A percentile compares a stretch with the other conserved stretches of the same genome.
These are phyloP conservation scores for Yamadazyma mexicana DNA, from an alignment of 1,139 yeast species.

Conservation along the genomic window DNA sequence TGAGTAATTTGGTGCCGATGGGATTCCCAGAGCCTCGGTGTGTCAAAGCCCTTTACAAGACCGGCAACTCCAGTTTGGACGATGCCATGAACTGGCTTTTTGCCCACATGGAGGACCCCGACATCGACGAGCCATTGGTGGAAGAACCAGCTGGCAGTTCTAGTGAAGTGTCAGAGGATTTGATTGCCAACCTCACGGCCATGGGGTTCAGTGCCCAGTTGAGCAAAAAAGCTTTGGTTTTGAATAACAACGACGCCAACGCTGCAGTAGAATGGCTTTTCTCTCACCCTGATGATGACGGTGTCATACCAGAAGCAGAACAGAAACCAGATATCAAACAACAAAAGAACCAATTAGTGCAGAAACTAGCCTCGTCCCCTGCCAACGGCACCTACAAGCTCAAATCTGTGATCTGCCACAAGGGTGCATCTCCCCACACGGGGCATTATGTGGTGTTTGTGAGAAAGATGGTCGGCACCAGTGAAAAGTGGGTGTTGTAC, in stretches of 20 bases:
- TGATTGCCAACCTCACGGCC: constrained; percentile 50
- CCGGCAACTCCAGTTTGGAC: constrained; percentile 70
- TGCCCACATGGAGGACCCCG: constrained; percentile 83
- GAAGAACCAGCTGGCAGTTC: constrained; percentile 3
- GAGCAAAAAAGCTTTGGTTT: constrained; percentile 66
- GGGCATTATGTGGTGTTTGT: constrained; percentile 94
- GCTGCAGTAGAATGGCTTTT: constrained; percentile 91
- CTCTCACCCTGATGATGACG: constrained; percentile 65
- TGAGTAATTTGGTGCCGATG: constrained; percentile 66
- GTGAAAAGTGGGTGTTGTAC: constrained; percentile 74
- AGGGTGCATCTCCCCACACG: constrained; percentile 90
- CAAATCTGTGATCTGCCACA: constrained; percentile 83
- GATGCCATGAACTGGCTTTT: constrained; percentile 90
- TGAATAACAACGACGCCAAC: constrained; percentile 62
- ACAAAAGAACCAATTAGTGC: constrained; percentile 18
- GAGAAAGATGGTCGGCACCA: constrained; percentile 38
- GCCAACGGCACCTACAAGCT: constrained; percentile 42
- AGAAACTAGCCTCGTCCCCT: constrained; percentile 4
- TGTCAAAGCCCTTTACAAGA: constrained; percentile 64
- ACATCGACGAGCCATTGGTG: constrained; percentile 59
- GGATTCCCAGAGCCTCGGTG: constrained; percentile 80
- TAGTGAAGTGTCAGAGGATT: constrained; percentile 33
- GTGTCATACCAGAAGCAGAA: constrained; percentile 17
- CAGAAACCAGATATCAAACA: constrained; percentile 21
- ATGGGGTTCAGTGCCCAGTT: constrained; percentile 78